Evolutionary conservation across 1,139 yeast species (phyloP).

Genomic region (Lodderomyces pseudojiufengensis): DNA sequence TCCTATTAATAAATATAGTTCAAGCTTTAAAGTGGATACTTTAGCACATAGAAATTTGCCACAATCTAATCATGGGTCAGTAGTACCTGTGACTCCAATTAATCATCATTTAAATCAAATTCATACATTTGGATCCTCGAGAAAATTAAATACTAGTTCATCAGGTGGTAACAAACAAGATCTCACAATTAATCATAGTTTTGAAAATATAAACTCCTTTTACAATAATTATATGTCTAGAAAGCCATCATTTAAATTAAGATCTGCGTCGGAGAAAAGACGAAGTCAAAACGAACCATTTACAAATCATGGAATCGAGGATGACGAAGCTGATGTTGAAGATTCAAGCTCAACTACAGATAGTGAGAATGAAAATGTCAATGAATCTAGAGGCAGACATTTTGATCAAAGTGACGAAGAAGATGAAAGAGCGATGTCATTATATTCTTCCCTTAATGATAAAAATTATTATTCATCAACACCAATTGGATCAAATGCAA

Average conservation of each 20-base stretch:
- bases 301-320: constrained; percentile 10
- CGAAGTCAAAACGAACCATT: too few relatives aligned
- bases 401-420: constrained; percentile 33
- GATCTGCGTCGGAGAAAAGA: constrained; percentile 1
- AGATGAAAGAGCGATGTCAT: constrained; percentile 52
- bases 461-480: constrained; percentile 20
- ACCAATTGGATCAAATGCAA: constrained; percentile 11
- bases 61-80: not conserved
- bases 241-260: constrained; percentile 17
- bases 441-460: constrained; percentile 39
- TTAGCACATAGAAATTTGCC: not conserved
- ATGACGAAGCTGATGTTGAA: constrained; percentile 12
- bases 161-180: constrained; percentile 4
- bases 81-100: constrained; percentile 7
- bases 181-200: constrained; percentile 15
- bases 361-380: constrained; percentile 15
- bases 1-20: constrained; percentile 6
- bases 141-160: constrained; percentile 14
- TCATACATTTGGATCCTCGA: constrained; percentile 4
- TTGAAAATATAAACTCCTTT: constrained; percentile 18
- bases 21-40: constrained; percentile 7
- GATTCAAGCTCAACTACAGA: constrained; percentile 12
- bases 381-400: constrained; percentile 14
- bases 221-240: constrained; percentile 20
- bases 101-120: constrained; percentile 6